Evolutionary conservation across 805 yeast species (phyloP).

Genomic region (Saturnispora zaruensis): DNA sequence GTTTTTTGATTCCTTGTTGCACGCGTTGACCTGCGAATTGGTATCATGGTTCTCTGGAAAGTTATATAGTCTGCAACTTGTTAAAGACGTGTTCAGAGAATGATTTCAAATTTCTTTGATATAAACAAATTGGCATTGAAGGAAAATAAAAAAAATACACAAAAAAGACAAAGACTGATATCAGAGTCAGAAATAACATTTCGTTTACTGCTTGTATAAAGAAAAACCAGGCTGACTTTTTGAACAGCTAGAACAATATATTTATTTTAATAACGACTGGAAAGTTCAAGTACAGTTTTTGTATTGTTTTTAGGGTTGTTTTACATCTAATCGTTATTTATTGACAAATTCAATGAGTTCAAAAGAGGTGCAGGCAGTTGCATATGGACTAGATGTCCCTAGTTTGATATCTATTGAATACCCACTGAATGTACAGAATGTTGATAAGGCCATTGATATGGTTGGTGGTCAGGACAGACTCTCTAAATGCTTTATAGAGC

Average conservation of each 20-base stretch:
- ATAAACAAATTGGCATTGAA: background rate
- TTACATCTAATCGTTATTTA: background rate
- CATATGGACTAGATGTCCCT: conserved; percentile 60
- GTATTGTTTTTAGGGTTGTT: background rate
- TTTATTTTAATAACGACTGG: background rate
- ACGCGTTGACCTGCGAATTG: conserved; percentile 32
- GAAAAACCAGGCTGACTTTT: background rate
- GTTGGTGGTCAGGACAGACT: conserved; percentile 53
- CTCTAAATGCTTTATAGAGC: conserved; percentile 33
- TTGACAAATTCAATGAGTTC: background rate
- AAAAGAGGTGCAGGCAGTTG: conserved; percentile 20
- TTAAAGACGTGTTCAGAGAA: background rate
- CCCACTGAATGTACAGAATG: conserved; percentile 62
- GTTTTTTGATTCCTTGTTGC: conserved; percentile 31
- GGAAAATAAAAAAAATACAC: background rate
- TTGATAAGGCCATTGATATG: conserved; percentile 54
- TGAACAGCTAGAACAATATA: background rate
- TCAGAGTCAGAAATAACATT: background rate
- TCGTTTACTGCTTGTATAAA: background rate
- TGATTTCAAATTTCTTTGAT: background rate
- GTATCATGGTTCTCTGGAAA: background rate
- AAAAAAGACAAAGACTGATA: background rate
- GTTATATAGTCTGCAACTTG: background rate
- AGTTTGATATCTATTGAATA: conserved; percentile 68
- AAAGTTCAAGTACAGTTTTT: background rate